Conservation (phyloP, 148 eudicot genomes). For the Beta vulgaris region DNA sequence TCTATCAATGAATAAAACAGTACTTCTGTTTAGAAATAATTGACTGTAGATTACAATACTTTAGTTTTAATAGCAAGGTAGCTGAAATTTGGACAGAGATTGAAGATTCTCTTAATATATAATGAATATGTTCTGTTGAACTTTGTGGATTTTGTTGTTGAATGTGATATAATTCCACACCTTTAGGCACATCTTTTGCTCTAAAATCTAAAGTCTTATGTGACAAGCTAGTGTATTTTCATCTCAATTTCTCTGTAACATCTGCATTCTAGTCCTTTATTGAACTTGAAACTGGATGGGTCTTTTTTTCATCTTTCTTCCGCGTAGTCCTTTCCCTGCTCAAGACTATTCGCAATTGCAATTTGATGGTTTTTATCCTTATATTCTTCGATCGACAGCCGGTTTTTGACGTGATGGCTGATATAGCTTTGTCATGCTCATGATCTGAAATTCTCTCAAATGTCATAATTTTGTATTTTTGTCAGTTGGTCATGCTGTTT, state of each 20-base stretch:
- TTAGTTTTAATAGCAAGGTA: neutral
- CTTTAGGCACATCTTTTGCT: neutral
- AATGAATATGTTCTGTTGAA: neutral
- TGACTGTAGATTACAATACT: neutral
- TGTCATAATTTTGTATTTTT: no score
- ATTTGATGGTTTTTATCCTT: neutral
- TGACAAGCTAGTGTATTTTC: neutral
- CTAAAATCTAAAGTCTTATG: neutral
- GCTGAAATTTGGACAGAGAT: neutral
- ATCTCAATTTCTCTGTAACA: neutral
- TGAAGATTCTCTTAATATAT: neutral
- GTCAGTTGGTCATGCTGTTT: no score
- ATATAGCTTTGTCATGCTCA: no score
- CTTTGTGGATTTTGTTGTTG: neutral
- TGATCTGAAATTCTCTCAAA: no score
- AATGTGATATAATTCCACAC: neutral
- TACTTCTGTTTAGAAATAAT: neutral
- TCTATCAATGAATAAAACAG: neutral
- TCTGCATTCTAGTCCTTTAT: neutral
- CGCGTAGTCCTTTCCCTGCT: neutral
- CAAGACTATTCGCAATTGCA: neutral
- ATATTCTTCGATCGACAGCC: no score
- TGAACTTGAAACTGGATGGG: neutral
- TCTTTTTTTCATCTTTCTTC: neutral
- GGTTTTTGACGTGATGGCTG: no score